phyloP scores from a whole-genome alignment of 2,329 filamentous ascomycete genomes.

The Fusarium abutilonis region DNA sequence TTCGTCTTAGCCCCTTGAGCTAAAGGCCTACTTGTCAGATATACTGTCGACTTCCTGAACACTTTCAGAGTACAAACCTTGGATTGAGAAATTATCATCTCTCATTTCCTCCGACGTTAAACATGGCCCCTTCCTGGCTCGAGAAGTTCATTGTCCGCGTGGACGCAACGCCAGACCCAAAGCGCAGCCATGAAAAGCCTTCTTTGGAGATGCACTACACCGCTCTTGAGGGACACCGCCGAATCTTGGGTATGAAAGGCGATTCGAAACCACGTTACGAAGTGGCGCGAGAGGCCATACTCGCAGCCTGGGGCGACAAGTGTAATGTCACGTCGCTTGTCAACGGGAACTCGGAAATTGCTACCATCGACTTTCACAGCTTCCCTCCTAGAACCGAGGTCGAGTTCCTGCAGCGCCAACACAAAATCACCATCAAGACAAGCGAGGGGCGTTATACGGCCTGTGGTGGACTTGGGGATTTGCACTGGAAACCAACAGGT shows the following conservation, averaged over 20 bases:
- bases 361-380: conserved; percentile 6
- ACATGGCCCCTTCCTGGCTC: conserved; percentile 23
- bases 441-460: not conserved
- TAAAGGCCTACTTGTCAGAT: too few species aligned
- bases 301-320: conserved; percentile 3
- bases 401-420: conserved; percentile 1
- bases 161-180: conserved; percentile 7
- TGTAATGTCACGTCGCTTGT: conserved; percentile 6
- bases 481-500: conserved; percentile 11
- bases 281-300: conserved; percentile 2
- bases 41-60: too few species aligned
- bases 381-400: conserved; percentile 8
- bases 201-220: conserved; percentile 12
- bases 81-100: too few species aligned
- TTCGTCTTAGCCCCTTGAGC: too few species aligned
- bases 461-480: conserved; percentile 1
- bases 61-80: too few species aligned
- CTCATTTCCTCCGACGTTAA: not conserved
- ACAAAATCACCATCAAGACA: conserved; percentile 3
- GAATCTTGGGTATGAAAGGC: conserved; percentile 5
- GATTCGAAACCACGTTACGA: conserved; percentile 10
- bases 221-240: conserved; percentile 4
- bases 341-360: conserved; percentile 2
- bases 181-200: conserved; percentile 1
- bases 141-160: conserved; percentile 14